phyloP scores from a whole-genome alignment of 1,139 yeast species.

The Debaryomyces subglobosus region DNA sequence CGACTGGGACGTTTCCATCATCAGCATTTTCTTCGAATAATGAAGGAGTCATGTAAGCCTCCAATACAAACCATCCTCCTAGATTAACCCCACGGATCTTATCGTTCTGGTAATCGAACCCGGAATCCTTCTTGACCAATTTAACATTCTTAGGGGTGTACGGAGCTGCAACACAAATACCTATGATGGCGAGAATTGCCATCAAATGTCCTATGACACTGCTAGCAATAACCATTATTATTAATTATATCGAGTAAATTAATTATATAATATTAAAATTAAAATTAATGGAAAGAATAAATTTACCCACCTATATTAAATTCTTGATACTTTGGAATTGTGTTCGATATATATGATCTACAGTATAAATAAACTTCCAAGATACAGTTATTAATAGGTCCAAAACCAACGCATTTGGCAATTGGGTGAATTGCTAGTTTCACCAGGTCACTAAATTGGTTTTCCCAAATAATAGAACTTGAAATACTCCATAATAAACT shows the following conservation, averaged over 20 bases:
- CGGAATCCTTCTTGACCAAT: conserved; percentile 10
- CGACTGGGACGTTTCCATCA: conserved; percentile 61
- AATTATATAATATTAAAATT: background rate
- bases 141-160: background rate
- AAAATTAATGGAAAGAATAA: background rate
- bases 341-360: background rate
- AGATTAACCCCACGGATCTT: conserved; percentile 78
- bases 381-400: background rate
- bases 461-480: background rate
- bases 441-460: background rate
- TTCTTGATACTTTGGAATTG: background rate
- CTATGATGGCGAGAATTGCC: conserved; percentile 2
- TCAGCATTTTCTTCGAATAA: conserved; percentile 56
- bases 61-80: conserved; percentile 93
- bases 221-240: conserved; percentile 1
- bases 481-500: background rate
- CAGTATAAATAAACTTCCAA: background rate
- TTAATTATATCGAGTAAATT: background rate
- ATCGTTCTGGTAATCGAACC: conserved; percentile 52
- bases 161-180: conserved; percentile 6
- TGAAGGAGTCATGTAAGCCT: conserved; percentile 83
- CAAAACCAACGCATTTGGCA: background rate
- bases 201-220: background rate
- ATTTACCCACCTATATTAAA: background rate
- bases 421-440: background rate